Evolutionary conservation across 805 yeast genomes (phyloP).

Genomic region (Candida maris): DNA sequence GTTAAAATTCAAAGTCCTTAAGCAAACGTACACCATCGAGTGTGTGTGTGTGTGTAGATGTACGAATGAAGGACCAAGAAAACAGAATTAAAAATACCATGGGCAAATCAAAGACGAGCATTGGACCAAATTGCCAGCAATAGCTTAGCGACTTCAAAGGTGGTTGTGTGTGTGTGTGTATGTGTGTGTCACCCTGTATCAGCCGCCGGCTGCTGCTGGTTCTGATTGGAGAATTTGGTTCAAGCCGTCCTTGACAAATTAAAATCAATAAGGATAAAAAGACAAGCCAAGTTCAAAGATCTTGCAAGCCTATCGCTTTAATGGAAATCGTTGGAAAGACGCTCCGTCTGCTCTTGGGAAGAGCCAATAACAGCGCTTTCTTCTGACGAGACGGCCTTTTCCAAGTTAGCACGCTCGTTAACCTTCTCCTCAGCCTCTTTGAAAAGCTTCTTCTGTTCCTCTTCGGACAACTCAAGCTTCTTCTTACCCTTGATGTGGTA

Average conservation of each 20-base stretch:
- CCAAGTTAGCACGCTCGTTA: slow-evolving; percentile 17
- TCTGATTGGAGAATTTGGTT: no score
- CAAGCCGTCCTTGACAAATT: no score
- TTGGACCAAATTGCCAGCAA: no score
- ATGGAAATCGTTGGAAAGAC: no score
- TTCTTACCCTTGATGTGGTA: slow-evolving; percentile 67
- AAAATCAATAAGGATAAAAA: no score
- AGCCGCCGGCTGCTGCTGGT: neutral
- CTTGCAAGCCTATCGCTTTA: no score
- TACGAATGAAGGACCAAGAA: slow-evolving; percentile 3
- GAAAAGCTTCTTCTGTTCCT: slow-evolving; percentile 54
- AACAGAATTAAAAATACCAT: slow-evolving; percentile 1
- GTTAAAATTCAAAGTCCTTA: slow-evolving; percentile 3
- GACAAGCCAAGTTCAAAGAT: no score
- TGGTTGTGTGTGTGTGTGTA: slow-evolving; percentile 12
- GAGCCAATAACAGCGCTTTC: slow-evolving; percentile 3
- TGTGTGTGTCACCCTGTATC: slow-evolving; percentile 6
- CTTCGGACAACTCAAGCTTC: slow-evolving; percentile 51
- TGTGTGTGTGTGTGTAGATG: slow-evolving; percentile 12
- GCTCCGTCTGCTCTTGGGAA: no score
- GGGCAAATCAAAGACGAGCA: no score
- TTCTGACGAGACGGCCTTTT: slow-evolving; percentile 2
- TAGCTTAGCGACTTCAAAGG: neutral
- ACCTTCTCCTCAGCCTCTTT: slow-evolving; percentile 34
- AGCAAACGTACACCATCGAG: neutral